Conservation (phyloP, 148 eudicot genomes). For the Vaccinium vitisidaea region DNA sequence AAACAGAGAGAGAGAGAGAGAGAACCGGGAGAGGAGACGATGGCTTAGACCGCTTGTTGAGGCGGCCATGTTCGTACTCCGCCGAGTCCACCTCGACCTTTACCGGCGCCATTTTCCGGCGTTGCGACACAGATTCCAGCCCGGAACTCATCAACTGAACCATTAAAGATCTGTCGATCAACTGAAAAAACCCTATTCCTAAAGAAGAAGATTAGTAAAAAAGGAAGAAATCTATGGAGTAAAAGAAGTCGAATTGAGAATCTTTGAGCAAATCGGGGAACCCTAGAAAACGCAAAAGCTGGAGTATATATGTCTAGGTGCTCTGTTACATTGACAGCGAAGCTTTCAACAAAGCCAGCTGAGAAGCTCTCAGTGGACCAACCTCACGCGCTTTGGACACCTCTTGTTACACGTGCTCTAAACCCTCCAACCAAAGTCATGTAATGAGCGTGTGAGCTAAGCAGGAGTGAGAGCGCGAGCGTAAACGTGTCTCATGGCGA, state of each 20-base stretch:
- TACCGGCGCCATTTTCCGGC: conserved; percentile 35
- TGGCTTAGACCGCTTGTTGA: conserved; percentile 58
- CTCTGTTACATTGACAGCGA: conserved; percentile 12
- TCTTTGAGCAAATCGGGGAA: not conserved
- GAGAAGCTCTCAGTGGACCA: not conserved
- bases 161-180: conserved; percentile 26
- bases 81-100: conserved; percentile 37
- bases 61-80: conserved; percentile 27
- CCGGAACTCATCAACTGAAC: conserved; percentile 39
- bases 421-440: too few species aligned
- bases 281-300: not conserved
- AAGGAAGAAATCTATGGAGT: not conserved
- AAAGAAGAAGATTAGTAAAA: not conserved
- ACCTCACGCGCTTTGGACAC: conserved; percentile 16
- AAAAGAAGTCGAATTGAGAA: conserved; percentile 17
- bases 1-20: not conserved
- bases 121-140: conserved; percentile 18
- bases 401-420: not conserved
- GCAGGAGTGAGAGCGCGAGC: not conserved
- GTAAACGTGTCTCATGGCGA: not conserved
- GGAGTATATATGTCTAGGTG: not conserved
- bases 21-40: conserved; percentile 32
- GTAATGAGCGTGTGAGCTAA: too few species aligned
- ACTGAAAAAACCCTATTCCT: not conserved
- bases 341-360: conserved; percentile 24